phyloP scores from a whole-genome alignment of 1,284 basidiomycete species.

The Dichomitus squalens region DNA sequence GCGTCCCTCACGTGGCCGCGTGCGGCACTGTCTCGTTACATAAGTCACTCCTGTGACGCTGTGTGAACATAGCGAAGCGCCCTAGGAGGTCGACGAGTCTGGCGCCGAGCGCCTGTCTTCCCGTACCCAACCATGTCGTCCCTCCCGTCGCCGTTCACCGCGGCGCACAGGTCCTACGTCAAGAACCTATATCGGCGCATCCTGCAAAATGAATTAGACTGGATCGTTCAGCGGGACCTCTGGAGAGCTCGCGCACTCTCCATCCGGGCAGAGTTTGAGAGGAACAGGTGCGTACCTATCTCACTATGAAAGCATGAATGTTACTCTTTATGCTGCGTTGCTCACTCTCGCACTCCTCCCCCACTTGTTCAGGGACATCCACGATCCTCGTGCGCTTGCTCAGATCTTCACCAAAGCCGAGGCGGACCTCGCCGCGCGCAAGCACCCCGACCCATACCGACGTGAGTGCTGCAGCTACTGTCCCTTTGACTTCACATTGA shows the following conservation, averaged over 20 bases:
- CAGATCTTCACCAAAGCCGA: conserved; percentile 84
- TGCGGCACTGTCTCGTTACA: not conserved
- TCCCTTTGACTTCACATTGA: conserved; percentile 1
- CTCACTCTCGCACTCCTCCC: not conserved
- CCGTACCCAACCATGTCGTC: conserved; percentile 32
- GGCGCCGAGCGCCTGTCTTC: conserved; percentile 1
- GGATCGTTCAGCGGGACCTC: conserved; percentile 83
- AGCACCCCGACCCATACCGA: conserved; percentile 92
- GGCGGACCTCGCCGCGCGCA: conserved; percentile 63
- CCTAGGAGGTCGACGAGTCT: not conserved
- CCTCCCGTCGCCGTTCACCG: conserved; percentile 60
- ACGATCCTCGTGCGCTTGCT: conserved; percentile 86
- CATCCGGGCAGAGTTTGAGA: conserved; percentile 91
- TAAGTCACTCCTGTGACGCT: conserved; percentile 8
- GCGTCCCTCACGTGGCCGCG: conserved; percentile 25
- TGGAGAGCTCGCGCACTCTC: conserved; percentile 85
- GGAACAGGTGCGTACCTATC: conserved; percentile 70
- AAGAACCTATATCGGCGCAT: conserved; percentile 90
- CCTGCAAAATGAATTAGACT: conserved; percentile 86
- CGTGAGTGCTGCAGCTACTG: conserved; percentile 54
- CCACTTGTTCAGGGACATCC: conserved; percentile 65
- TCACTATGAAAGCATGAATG: not conserved
- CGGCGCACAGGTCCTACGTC: conserved; percentile 85
- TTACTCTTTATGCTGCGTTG: too few species aligned
- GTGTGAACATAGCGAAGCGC: conserved; percentile 18